Evolutionary conservation across 1,284 basidiomycete genomes (phyloP).

Genomic region (Rhodotorula sp.): DNA sequence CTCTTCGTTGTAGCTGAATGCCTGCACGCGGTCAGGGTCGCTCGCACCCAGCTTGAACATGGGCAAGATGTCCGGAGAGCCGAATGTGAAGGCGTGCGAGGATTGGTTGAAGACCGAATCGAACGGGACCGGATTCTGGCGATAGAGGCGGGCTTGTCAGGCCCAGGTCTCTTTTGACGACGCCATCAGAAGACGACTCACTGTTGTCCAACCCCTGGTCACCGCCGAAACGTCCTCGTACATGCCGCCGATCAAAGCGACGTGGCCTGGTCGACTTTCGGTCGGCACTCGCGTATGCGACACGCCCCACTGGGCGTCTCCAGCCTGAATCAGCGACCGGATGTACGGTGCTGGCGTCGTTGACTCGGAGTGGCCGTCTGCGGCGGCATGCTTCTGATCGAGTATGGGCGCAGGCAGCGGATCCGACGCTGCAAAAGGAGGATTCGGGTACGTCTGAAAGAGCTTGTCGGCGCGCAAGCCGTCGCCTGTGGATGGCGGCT

Average conservation of each 20-base stretch:
- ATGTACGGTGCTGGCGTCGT: constrained; percentile 73
- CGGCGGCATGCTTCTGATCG: neutral
- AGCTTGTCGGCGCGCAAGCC: constrained; percentile 79
- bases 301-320: constrained; percentile 71
- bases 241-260: constrained; percentile 87
- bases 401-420: constrained; percentile 24
- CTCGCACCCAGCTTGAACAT: constrained; percentile 77
- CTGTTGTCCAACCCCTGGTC: constrained; percentile 60
- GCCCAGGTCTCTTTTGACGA: constrained; percentile 40
- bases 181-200: neutral
- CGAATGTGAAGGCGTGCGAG: constrained; percentile 73
- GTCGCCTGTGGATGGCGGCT: constrained; percentile 55
- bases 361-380: neutral
- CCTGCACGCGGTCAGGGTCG: constrained; percentile 55
- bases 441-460: constrained; percentile 65
- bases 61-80: constrained; percentile 83
- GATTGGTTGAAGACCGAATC: constrained; percentile 88
- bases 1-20: constrained; percentile 73
- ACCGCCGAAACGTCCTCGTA: constrained; percentile 91
- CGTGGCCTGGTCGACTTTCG: constrained; percentile 80
- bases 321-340: constrained; percentile 62
- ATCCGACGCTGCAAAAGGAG: constrained; percentile 57
- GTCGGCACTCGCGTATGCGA: constrained; percentile 86
- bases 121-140: constrained; percentile 90
- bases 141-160: constrained; percentile 51